Conservation (phyloP, 169 alveolate species). For the Theileria annulata region DNA sequence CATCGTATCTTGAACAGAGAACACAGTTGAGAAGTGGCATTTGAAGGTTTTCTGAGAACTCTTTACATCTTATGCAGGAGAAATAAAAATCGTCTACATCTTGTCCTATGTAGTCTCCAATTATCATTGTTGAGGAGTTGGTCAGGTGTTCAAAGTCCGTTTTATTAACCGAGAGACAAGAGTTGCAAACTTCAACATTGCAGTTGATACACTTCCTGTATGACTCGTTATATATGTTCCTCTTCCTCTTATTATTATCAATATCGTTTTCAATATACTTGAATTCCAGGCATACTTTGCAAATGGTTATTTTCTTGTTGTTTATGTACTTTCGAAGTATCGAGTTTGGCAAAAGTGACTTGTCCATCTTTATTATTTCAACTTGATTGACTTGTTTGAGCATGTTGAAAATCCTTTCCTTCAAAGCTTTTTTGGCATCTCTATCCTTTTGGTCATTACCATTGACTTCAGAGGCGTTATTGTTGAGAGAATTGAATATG, state of each 20-base stretch:
- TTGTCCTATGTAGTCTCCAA: constrained; percentile 3
- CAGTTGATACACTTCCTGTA: constrained; percentile 24
- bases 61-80: constrained; percentile 55
- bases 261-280: constrained; percentile 43
- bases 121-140: constrained; percentile 1
- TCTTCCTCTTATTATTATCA: constrained; percentile 22
- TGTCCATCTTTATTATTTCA: constrained; percentile 9
- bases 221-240: constrained; percentile 20
- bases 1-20: constrained; percentile 63
- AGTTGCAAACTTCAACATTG: constrained; percentile 24
- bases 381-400: constrained; percentile 9
- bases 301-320: constrained; percentile 20
- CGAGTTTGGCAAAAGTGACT: constrained; percentile 1
- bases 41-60: constrained; percentile 24
- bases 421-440: neutral
- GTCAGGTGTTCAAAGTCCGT: constrained; percentile 12
- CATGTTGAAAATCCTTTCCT: neutral
- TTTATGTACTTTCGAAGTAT: constrained; percentile 1
- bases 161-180: constrained; percentile 7
- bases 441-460: neutral
- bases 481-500: neutral
- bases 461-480: neutral
- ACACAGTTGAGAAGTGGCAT: constrained; percentile 60
- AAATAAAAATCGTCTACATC: constrained; percentile 27
- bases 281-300: constrained; percentile 61